Base-by-base conservation (phyloP, 768 basidiomycete genomes). In the Lactifluus echinatus region DNA sequence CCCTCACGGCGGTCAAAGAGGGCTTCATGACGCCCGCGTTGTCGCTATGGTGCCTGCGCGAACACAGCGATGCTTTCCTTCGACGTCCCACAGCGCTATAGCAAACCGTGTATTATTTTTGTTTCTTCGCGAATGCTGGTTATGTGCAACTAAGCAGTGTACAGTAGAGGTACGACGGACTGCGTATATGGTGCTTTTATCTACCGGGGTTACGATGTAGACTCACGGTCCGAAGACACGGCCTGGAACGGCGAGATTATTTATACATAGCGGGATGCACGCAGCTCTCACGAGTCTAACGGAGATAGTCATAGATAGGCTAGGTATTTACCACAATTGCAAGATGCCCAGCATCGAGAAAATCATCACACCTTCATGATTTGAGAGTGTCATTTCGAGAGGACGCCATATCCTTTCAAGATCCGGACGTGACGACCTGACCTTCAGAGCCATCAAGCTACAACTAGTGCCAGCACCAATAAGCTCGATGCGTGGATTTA, bases 1-100 rank as follows among this genome's bases (percentile, higher is more conserved):
- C 47, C 52, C 34, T 59, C 57, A n/a, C 40, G 45, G 19, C 57
- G 57, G 12, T 37, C 42, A 19, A 55, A 59, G 33, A 55, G 47
- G 53, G 47, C 47, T 53, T 49, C 21, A 21, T 40, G 31, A 43
- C 23, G 14, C 29, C 11, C 45, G 15, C 8, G 14, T 46, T 11
- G 37, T 50, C 40, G 8, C 14, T 11, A 7, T 31, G 43, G 29
- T 5, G 21, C 28, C 2, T 14, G 8, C 39, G 42, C 31, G 23
- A 17, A 29, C 37, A 33, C 15, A 28, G 17, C 24, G 28, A 14
- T 39, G 17, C 46, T n/a, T 10, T 14, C 34, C 33, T 26, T 23
- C 24, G 24, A 36, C 33, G 14, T 5, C 28, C 47, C 3, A 47
- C n/a, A 36, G 33, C n/a, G n/a, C 52, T 5, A 26, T 14, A 8